A percentile compares a stretch with the other conserved stretches of the same genome.
Evolutionary conservation across 2,329 filamentous ascomycete species (phyloP).

Genomic region (Sporothrix pallida): DNA sequence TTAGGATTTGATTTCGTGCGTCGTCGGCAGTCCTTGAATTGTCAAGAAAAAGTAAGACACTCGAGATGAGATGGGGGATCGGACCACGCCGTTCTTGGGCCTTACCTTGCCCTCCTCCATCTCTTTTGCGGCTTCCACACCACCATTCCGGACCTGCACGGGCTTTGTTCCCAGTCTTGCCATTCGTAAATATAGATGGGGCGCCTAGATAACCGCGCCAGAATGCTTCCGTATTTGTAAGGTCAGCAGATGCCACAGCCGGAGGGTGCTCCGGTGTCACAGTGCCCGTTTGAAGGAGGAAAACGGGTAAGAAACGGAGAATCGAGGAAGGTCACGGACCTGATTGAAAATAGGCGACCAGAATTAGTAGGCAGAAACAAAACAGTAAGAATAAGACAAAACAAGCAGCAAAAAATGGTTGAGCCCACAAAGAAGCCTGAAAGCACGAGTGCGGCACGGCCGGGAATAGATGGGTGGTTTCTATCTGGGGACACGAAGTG

Average conservation of each 20-base stretch:
- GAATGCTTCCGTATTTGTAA: too few relatives aligned
- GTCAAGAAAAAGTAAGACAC: neutral
- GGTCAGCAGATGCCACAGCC: constrained; percentile 3
- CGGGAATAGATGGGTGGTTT: constrained; percentile 2
- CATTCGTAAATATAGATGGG: neutral
- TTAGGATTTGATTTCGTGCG: neutral
- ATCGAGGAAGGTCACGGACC: neutral
- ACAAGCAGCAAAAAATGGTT: neutral
- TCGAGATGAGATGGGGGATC: constrained; percentile 12
- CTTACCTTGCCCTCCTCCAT: neutral
- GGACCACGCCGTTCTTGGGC: neutral
- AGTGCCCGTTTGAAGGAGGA: neutral
- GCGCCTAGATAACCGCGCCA: neutral
- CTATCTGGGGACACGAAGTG: constrained; percentile 24
- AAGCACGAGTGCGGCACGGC: constrained; percentile 1
- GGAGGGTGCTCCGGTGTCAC: neutral
- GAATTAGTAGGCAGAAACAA: neutral
- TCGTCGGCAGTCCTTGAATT: neutral
- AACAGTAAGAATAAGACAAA: neutral
- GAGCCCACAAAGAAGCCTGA: neutral
- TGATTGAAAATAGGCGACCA: neutral
- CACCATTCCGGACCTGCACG: constrained; percentile 3
- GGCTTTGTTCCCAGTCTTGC: constrained; percentile 1
- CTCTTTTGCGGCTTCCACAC: neutral
- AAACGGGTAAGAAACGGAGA: constrained; percentile 5